Evolutionary conservation across 345 rosid genomes (phyloP).

Genomic region (Aquilaria sinensis): DNA sequence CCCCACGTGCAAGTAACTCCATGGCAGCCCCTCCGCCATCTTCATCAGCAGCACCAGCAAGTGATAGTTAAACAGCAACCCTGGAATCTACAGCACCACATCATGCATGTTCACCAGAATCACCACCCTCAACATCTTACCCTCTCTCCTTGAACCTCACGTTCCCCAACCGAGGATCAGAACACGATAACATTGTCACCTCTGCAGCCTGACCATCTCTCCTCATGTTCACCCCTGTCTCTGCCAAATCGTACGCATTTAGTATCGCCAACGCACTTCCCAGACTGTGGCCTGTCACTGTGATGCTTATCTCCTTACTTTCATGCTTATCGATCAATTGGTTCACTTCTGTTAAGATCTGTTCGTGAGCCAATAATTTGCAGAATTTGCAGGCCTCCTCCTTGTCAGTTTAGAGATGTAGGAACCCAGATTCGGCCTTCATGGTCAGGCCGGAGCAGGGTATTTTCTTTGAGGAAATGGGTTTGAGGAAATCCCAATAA

Average conservation of each 20-base stretch:
- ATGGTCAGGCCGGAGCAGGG: slow-evolving; percentile 64
- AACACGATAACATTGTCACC: slow-evolving; percentile 45
- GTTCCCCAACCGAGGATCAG: slow-evolving; percentile 82
- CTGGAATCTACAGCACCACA: slow-evolving; percentile 64
- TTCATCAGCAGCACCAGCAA: slow-evolving; percentile 36
- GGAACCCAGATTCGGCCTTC: slow-evolving; percentile 76
- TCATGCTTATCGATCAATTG: slow-evolving; percentile 36
- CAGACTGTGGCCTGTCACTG: slow-evolving; percentile 76
- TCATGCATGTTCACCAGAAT: slow-evolving; percentile 71
- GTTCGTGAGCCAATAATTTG: slow-evolving; percentile 67
- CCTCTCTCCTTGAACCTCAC: slow-evolving; percentile 52
- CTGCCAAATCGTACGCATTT: slow-evolving; percentile 69
- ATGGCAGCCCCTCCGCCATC: slow-evolving; percentile 50
- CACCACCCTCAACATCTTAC: slow-evolving; percentile 48
- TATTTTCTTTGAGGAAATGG: slow-evolving; percentile 36
- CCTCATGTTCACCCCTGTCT: slow-evolving; percentile 45
- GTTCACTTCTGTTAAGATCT: slow-evolving; percentile 53
- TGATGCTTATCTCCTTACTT: slow-evolving; percentile 55
- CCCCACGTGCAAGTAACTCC: slow-evolving; percentile 82
- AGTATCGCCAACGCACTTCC: slow-evolving; percentile 75
- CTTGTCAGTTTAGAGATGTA: slow-evolving; percentile 69
- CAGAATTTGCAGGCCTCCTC: slow-evolving; percentile 54
- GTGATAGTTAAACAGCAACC: slow-evolving; percentile 57
- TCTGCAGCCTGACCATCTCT: slow-evolving; percentile 34
- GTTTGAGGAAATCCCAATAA: slow-evolving; percentile 44